Conservation (phyloP, 1,284 basidiomycete genomes). For the Vanrija sp. region DNA sequence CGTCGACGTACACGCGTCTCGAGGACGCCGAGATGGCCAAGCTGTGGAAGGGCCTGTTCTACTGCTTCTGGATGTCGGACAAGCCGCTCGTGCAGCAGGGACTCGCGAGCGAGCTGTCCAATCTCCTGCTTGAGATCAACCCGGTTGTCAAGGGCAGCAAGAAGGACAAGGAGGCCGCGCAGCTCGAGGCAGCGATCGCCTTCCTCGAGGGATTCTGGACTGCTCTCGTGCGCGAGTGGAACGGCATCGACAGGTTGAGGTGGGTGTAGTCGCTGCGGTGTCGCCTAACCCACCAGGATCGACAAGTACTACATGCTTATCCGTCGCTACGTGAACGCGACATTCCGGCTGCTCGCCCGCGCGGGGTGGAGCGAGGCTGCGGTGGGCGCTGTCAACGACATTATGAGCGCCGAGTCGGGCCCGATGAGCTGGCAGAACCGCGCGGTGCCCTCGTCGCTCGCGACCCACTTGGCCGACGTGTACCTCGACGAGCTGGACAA, state of each 20-base stretch:
- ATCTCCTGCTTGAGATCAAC: slow-evolving; percentile 69
- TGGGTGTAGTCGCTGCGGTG: slow-evolving; percentile 41
- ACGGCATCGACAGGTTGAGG: slow-evolving; percentile 83
- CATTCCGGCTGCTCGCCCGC: slow-evolving; percentile 72
- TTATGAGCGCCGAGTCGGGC: slow-evolving; percentile 61
- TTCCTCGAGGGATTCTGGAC: slow-evolving; percentile 91
- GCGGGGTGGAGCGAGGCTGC: slow-evolving; percentile 62
- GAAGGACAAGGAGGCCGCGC: slow-evolving; percentile 9
- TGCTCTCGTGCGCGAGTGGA: slow-evolving; percentile 84
- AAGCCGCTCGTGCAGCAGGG: slow-evolving; percentile 95
- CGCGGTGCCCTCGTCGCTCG: slow-evolving; percentile 71
- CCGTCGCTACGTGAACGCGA: slow-evolving; percentile 77
- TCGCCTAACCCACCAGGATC: slow-evolving; percentile 56
- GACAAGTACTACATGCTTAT: slow-evolving; percentile 98
- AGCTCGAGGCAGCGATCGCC: slow-evolving; percentile 57
- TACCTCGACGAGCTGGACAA: slow-evolving; percentile 89
- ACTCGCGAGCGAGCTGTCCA: slow-evolving; percentile 77
- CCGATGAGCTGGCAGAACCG: slow-evolving; percentile 72
- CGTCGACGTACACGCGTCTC: slow-evolving; percentile 44
- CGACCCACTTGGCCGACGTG: slow-evolving; percentile 84
- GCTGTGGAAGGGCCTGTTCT: slow-evolving; percentile 97
- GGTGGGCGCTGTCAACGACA: slow-evolving; percentile 63
- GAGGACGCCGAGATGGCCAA: slow-evolving; percentile 76
- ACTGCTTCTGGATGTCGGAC: slow-evolving; percentile 99
- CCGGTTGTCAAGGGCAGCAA: slow-evolving; percentile 23